Evolutionary conservation across 305 asterid genomes (phyloP).

Genomic region (Ajuga reptans): DNA sequence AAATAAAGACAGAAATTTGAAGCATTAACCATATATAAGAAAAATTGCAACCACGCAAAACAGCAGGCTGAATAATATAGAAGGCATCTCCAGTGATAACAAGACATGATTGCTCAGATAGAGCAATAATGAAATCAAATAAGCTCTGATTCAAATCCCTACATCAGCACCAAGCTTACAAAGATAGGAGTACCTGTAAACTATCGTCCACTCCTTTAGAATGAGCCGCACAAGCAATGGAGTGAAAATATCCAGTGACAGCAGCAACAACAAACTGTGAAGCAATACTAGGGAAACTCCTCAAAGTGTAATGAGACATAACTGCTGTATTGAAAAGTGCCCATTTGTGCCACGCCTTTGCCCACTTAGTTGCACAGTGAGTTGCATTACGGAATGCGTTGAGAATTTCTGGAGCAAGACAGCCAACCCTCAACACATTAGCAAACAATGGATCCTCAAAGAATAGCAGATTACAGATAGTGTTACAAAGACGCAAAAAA

Average conservation of each 20-base stretch:
- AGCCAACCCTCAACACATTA: constrained; percentile 24
- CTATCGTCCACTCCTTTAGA: constrained; percentile 98
- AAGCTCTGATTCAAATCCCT: neutral
- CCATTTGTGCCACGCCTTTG: constrained; percentile 98
- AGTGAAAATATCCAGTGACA: constrained; percentile 94
- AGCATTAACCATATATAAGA: neutral
- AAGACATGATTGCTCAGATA: constrained; percentile 1
- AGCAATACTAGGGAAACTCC: constrained; percentile 60
- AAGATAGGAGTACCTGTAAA: constrained; percentile 51
- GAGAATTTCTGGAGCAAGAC: constrained; percentile 64
- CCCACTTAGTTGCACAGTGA: constrained; percentile 82
- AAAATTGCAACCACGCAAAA: constrained; percentile 7
- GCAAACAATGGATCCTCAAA: constrained; percentile 19
- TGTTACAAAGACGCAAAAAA: neutral
- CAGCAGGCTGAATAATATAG: neutral
- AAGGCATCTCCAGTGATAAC: constrained; percentile 4
- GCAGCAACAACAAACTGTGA: constrained; percentile 93
- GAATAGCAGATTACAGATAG: constrained; percentile 7
- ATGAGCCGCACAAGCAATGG: constrained; percentile 97
- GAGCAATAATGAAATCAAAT: neutral
- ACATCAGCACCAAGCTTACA: neutral
- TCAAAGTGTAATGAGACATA: constrained; percentile 88
- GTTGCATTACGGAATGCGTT: constrained; percentile 78
- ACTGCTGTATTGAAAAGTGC: constrained; percentile 98
- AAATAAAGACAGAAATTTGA: neutral